Evolutionary conservation across 805 yeast species (phyloP).

Genomic region (Isabelozyma heimii): DNA sequence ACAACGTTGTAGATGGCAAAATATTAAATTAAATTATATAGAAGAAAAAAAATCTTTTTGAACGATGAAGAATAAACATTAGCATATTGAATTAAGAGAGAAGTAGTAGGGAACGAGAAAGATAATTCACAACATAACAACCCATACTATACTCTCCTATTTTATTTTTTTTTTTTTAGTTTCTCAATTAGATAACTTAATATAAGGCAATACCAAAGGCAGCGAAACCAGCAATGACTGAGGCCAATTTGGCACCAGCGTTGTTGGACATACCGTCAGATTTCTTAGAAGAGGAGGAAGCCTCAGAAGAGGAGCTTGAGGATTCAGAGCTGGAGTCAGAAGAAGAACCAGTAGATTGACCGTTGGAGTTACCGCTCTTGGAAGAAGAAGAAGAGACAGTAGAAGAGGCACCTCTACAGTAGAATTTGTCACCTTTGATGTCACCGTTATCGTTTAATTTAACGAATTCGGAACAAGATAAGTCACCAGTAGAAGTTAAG

Average conservation of each 20-base stretch:
- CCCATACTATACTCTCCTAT: conserved; percentile 2
- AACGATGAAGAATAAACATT: background rate
- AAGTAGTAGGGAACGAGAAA: background rate
- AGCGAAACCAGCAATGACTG: conserved; percentile 31
- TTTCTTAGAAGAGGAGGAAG: conserved; percentile 15
- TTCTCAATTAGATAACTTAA: conserved; percentile 7
- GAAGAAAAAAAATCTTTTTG: background rate
- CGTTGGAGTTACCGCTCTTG: conserved; percentile 24
- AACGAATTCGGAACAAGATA: conserved; percentile 79
- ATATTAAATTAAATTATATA: too few species aligned
- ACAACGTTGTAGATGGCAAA: too few species aligned
- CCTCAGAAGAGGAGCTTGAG: conserved; percentile 13
- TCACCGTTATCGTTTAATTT: conserved; percentile 70
- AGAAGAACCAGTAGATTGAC: conserved; percentile 23
- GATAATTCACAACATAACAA: conserved; percentile 4
- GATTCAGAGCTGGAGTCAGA: conserved; percentile 22
- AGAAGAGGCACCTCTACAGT: conserved; percentile 61
- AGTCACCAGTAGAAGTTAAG: conserved; percentile 72
- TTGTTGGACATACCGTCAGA: conserved; percentile 22
- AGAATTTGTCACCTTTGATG: conserved; percentile 87
- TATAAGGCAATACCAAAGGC: conserved; percentile 38
- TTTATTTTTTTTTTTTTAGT: background rate
- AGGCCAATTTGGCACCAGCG: conserved; percentile 20
- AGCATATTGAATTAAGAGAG: background rate
- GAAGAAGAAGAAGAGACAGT: conserved; percentile 45